phyloP scores from a whole-genome alignment of 306 rosid genomes.

The peach (Prunus persica) region Prunus_persica_NCBIv2 NC_034014.1:8379501-8380000 shows the following conservation, averaged over 20 bases:
- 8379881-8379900: neutral
- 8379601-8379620: neutral
- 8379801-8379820: neutral
- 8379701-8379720: constrained; percentile 71
- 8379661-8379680: constrained; percentile 21
- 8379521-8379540: constrained; percentile 73
- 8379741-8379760: constrained; percentile 71
- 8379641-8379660: neutral
- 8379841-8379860: neutral
- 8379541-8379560: constrained; percentile 27
- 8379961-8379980: constrained; percentile 34
- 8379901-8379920: constrained; percentile 46
- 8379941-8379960: constrained; percentile 46
- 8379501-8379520: constrained; percentile 81
- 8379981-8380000: constrained; percentile 43
- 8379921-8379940: constrained; percentile 44
- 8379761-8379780: neutral
- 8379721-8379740: constrained; percentile 80
- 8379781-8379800: neutral
- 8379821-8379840: neutral
- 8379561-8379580: constrained; percentile 39
- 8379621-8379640: neutral
- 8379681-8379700: constrained; percentile 65
- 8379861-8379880: neutral
- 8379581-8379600: constrained; percentile 86